Evolutionary conservation across 768 basidiomycete species (phyloP), one percentile per base, ranked within the genome.

Genomic region (Mycena haematopus): DNA sequence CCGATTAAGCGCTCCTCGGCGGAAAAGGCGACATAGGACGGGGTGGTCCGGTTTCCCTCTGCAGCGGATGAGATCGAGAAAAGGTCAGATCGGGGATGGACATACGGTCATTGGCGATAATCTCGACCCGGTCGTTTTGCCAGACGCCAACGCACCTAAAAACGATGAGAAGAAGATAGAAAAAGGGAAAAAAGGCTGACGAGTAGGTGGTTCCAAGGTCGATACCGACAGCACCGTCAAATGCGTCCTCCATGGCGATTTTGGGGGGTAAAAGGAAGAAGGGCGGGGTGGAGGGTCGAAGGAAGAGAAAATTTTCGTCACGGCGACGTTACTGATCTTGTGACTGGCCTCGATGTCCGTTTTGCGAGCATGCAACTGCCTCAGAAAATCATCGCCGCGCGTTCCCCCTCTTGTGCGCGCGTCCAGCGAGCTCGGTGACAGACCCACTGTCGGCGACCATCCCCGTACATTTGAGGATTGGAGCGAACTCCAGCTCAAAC

Each of bases 91-190:
- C n/a, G 27, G 38, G 22, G 59, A 58, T 46, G 38, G 15, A 82
- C 92, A 78, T 70, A 93, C 91, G 93, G 85, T 95, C 93, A 73
- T 95, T 95, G 82, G 93, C 91, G 76, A 98, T 98, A 83, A 98
- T 98, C 79, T 99, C 96, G 72, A 99, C 96, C 73, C 96, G 95
- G 86, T 99, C 96, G 79, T 97, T 95, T 86, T 96, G 94, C 96
- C 96, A 98, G 74, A 99, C 95, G 83, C 95, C 96, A 71, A 98
- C 96, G 77, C 96, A 99, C 51, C 95, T 96, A 70, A 38, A 72
- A 55, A 70, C 67, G 57, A 70, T 71, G 72, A 27, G 49, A 68
- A 66, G 72, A 73, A 65, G 52, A 61, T 63, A 31, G 25, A 68
- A 44, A 46, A 33, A 19, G 45, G 19, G 50, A 17, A 19, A 52